A percentile compares a stretch with the other conserved stretches of the same genome.
Conservation (phyloP, 305 asterid species). For the Rubia occidens region DNA sequence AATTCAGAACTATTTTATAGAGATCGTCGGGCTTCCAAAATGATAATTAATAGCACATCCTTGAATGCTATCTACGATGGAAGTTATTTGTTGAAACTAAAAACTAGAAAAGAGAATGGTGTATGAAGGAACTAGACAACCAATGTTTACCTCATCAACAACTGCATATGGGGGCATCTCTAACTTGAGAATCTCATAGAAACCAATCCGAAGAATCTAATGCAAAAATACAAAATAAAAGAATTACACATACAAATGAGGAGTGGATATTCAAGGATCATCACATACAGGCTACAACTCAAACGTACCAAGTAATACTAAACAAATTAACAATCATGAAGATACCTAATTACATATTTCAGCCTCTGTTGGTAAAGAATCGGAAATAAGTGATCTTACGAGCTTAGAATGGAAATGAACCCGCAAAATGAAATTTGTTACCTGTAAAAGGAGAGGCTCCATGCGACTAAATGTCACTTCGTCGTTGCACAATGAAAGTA, state of each 20-base stretch:
- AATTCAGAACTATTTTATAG: background rate
- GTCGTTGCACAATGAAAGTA: slow-evolving; percentile 70
- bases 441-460: slow-evolving; percentile 96
- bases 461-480: slow-evolving; percentile 51
- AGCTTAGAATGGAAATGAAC: slow-evolving; percentile 4
- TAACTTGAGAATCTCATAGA: slow-evolving; percentile 77
- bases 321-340: background rate
- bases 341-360: background rate
- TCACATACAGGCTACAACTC: background rate
- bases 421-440: slow-evolving; percentile 13
- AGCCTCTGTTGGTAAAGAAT: background rate
- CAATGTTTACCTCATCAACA: slow-evolving; percentile 66
- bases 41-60: background rate
- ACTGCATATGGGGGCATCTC: slow-evolving; percentile 94
- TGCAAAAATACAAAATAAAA: slow-evolving; percentile 17
- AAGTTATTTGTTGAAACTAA: slow-evolving; percentile 8
- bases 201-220: slow-evolving; percentile 85
- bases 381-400: background rate
- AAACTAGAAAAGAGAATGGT: background rate
- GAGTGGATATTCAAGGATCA: background rate
- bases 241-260: background rate
- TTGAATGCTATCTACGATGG: background rate
- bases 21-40: background rate
- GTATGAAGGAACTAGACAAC: slow-evolving; percentile 10
- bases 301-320: background rate